Evolutionary conservation across 495 filamentous ascomycete species (phyloP).

Genomic region (Talaromyces borbonicus): DNA sequence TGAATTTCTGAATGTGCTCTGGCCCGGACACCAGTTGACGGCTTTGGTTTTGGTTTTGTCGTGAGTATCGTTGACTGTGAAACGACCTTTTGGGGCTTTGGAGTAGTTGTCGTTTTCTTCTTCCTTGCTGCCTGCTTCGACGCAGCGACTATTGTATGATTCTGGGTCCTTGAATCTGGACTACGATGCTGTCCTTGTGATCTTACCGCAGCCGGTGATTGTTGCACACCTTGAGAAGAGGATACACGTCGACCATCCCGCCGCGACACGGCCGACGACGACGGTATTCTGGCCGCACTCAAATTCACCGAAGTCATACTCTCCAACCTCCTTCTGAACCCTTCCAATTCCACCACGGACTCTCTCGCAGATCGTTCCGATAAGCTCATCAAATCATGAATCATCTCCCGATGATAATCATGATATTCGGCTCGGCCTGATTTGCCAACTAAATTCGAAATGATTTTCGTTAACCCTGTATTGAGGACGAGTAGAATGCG

Average conservation of each 20-base stretch:
- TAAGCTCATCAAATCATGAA: background rate
- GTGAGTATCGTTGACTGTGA: background rate
- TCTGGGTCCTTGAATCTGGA: background rate
- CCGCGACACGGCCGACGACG: no score
- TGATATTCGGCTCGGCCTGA: background rate
- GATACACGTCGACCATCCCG: no score
- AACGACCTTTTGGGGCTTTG: background rate
- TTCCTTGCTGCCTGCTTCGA: no score
- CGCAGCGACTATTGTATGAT: no score
- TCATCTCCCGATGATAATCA: background rate
- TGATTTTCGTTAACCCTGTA: background rate
- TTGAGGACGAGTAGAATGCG: constrained; percentile 2
- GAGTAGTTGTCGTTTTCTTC: background rate
- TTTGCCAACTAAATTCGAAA: background rate
- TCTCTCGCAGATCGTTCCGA: background rate
- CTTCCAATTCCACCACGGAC: background rate
- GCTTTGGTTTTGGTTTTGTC: background rate
- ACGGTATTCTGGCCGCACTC: background rate
- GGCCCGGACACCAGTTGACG: background rate
- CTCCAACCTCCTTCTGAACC: constrained; percentile 2
- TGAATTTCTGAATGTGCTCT: background rate
- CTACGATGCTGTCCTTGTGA: background rate
- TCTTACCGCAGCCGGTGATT: no score
- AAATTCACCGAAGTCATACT: constrained; percentile 1
- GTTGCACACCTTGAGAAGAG: no score